Evolutionary conservation across 495 filamentous ascomycete species (phyloP).

Genomic region (Xylaria scruposa): DNA sequence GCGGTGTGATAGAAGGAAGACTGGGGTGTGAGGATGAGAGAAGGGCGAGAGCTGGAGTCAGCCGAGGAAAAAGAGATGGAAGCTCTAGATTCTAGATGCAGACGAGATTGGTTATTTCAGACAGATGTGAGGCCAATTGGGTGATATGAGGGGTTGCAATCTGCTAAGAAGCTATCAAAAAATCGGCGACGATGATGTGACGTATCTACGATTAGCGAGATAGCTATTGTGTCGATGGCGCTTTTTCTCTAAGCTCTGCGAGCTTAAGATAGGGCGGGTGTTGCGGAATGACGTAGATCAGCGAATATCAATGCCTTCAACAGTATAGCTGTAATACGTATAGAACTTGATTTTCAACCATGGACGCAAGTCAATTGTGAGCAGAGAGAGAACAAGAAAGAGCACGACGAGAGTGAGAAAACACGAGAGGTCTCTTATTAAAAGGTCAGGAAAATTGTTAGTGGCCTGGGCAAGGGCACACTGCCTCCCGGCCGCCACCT

Average conservation of each 20-base stretch:
- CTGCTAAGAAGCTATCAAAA: background rate
- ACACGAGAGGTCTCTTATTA: background rate
- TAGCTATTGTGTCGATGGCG: constrained; percentile 2
- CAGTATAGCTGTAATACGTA: background rate
- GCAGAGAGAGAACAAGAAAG: background rate
- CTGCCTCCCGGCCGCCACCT: background rate
- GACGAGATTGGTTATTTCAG: background rate
- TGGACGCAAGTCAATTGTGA: background rate
- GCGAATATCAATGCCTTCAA: constrained; percentile 23
- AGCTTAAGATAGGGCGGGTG: background rate
- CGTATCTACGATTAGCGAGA: background rate
- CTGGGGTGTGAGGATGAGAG: background rate
- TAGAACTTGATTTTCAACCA: background rate
- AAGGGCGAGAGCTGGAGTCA: background rate
- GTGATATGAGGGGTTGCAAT: background rate
- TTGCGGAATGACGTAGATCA: constrained; percentile 19
- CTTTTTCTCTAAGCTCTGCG: background rate
- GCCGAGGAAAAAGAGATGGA: background rate
- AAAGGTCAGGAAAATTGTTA: constrained; percentile 4
- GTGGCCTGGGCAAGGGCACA: constrained; percentile 13
- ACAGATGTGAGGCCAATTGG: constrained; percentile 8
- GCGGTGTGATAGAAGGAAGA: background rate
- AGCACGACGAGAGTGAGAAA: background rate
- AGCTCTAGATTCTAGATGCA: constrained; percentile 8
- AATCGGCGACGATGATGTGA: background rate